A percentile compares a stretch with the other conserved stretches of the same genome.
These are phyloP conservation scores for Ustilago nuda DNA, from an alignment of 1,284 basidiomycete species.

Conservation along the genomic window DNA sequence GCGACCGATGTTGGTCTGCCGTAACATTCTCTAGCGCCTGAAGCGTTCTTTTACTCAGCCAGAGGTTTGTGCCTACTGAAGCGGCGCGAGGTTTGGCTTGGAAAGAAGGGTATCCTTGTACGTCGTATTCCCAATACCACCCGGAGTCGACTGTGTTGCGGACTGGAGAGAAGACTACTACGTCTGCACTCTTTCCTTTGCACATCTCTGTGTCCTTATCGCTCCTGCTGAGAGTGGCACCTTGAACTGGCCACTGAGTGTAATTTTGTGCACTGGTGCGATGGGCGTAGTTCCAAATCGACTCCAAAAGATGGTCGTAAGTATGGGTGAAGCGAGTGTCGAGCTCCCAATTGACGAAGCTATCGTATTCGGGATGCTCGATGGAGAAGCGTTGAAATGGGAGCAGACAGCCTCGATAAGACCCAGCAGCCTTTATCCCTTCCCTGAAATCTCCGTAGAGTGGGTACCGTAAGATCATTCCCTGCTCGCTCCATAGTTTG, in stretches of 20 bases:
- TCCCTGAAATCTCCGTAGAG: constrained; percentile 26
- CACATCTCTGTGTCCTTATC: not conserved
- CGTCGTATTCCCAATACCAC: constrained; percentile 44
- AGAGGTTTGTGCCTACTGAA: constrained; percentile 29
- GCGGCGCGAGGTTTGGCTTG: constrained; percentile 14
- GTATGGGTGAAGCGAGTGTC: constrained; percentile 35
- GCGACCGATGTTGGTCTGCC: constrained; percentile 13
- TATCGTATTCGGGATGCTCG: constrained; percentile 22
- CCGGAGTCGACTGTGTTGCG: constrained; percentile 23
- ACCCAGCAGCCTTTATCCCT: constrained; percentile 24
- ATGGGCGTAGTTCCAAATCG: constrained; percentile 12
- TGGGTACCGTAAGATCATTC: constrained; percentile 27
- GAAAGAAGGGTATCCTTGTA: constrained; percentile 17
- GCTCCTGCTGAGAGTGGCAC: not conserved
- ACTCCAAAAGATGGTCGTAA: constrained; percentile 17
- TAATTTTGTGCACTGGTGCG: constrained; percentile 8
- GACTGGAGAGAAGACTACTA: constrained; percentile 24
- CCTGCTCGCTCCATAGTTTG: constrained; percentile 19
- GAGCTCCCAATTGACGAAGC: constrained; percentile 30
- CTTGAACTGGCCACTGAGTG: constrained; percentile 16
- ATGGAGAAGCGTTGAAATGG: constrained; percentile 25
- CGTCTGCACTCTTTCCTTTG: constrained; percentile 17
- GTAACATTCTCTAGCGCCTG: constrained; percentile 20
- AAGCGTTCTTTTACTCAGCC: constrained; percentile 24
- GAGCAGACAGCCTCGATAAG: constrained; percentile 34